Evolutionary conservation across 495 filamentous ascomycete genomes (phyloP), one percentile per base, ranked within the genome.

Genomic region (Neurospora sp.): DNA sequence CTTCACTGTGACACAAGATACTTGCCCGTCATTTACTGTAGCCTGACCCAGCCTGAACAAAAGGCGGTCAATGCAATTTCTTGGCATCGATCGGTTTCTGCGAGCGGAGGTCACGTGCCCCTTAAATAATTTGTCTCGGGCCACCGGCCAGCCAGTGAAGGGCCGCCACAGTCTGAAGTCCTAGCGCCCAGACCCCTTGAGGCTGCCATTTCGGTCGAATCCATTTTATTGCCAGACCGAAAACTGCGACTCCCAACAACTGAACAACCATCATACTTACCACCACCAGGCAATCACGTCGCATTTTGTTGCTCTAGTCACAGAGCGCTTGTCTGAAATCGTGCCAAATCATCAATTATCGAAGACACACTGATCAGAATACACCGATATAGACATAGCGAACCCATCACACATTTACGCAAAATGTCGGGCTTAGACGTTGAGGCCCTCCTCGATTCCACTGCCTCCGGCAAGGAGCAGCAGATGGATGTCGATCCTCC

Each of bases 401-500:
- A 59, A 37, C 13, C 69, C 37, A 37, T 8, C 19, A n/a, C 37
- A 34, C 17, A 70, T 66, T 13, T 24, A 19, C 34, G 7, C 66
- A 79, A 73, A 76, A 97, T 97, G 94, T 95, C 94, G 81, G 91
- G 91, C 83, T 87, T 96, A 79, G 93, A 97, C 81, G 93, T 97
- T 77, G 94, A 97, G 88, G 94, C 94, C 78, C 90, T 97, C 74
- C 89, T 97, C 78, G 94, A 97, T 84, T 93, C 92, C 40, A 94
- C 94, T 76, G 94, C 54, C 54, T 84, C 86, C 69, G 76, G 78
- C 71, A 89, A 89, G 76, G 84, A 89, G 54, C 80, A 80, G 76
- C 76, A 72, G 66, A 66, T 66, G 54, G 54, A 66, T 15, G 5
- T 66, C 28, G 54, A 66, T 15, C 28, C 28, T 31, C 15, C 54